Evolutionary conservation across 345 rosid species (phyloP).

Genomic region (Anacardium occidentale): DNA sequence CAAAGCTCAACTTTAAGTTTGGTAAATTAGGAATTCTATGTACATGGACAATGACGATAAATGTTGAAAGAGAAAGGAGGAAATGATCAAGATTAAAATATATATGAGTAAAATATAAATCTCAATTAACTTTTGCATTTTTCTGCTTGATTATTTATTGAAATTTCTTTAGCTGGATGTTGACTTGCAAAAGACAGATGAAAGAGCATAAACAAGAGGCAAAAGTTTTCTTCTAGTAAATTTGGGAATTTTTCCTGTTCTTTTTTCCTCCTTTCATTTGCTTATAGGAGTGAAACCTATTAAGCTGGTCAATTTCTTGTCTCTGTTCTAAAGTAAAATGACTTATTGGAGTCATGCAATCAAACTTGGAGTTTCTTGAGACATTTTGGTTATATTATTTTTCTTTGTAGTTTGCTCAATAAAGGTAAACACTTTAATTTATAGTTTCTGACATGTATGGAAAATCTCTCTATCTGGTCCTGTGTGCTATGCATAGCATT

Average conservation of each 20-base stretch:
- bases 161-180: not conserved
- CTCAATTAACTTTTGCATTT: not conserved
- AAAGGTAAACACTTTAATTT: not conserved
- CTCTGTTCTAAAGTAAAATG: not conserved
- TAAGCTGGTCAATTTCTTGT: too few relatives aligned
- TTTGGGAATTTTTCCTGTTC: too few relatives aligned
- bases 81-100: not conserved
- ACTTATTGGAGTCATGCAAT: not conserved
- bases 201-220: not conserved
- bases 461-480: not conserved
- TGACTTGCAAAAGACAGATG: not conserved
- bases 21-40: not conserved
- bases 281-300: too few relatives aligned
- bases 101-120: not conserved
- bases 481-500: not conserved
- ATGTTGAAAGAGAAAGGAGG: not conserved
- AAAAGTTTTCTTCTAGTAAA: not conserved
- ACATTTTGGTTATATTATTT: not conserved
- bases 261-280: too few relatives aligned
- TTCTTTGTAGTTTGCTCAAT: not conserved
- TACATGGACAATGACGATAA: not conserved
- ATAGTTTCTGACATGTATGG: not conserved
- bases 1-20: conserved; percentile 2
- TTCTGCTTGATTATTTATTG: not conserved
- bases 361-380: not conserved